phyloP scores from a whole-genome alignment of 352 stramenopile genomes.

The Pythium folliculosum region DNA sequence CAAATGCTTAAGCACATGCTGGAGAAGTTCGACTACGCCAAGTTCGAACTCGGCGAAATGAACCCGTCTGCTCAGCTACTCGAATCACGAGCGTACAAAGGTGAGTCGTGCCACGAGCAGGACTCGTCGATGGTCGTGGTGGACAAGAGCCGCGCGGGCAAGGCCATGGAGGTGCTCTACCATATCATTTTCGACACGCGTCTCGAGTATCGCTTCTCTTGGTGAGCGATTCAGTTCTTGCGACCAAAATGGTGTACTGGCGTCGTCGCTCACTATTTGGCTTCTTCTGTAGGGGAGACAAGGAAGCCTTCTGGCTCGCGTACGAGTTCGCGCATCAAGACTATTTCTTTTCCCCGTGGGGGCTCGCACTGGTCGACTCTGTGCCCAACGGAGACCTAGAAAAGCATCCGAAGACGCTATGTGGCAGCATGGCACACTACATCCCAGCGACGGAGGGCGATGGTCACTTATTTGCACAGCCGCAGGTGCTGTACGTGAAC shows the following conservation, averaged over 20 bases:
- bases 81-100: conserved; percentile 43
- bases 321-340: conserved; percentile 57
- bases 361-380: conserved; percentile 52
- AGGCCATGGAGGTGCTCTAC: conserved; percentile 45
- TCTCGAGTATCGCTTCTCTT: conserved; percentile 67
- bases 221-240: conserved; percentile 15
- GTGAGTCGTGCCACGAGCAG: conserved; percentile 54
- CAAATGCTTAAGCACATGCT: conserved; percentile 50
- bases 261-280: background rate
- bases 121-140: conserved; percentile 64
- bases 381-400: conserved; percentile 55
- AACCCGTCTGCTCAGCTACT: conserved; percentile 27
- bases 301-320: conserved; percentile 73
- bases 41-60: conserved; percentile 35
- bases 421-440: conserved; percentile 72
- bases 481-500: conserved; percentile 62
- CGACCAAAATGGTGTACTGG: background rate
- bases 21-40: conserved; percentile 56
- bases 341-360: conserved; percentile 77
- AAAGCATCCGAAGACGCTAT: conserved; percentile 57
- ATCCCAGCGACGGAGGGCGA: conserved; percentile 35
- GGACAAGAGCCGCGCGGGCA: conserved; percentile 45
- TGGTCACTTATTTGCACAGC: conserved; percentile 11
- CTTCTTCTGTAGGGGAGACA: conserved; percentile 31
- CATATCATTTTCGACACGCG: conserved; percentile 61